Evolutionary conservation across 2,329 filamentous ascomycete species (phyloP).

Genomic region (Arthrobotrys megalospora): DNA sequence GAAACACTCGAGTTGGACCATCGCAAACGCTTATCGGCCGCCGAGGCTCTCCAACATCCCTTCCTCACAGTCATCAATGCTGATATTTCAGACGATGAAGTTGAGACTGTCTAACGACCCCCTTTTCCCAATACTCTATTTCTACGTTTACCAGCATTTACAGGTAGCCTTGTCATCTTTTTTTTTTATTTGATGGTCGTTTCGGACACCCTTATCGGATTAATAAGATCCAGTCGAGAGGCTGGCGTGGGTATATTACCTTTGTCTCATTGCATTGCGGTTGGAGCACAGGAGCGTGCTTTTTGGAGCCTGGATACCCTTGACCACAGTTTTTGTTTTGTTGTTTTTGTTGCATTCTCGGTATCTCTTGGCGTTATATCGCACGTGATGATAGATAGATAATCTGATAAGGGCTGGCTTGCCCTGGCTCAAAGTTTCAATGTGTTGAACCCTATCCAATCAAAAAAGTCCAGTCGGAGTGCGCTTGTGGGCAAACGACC

Average conservation of each 20-base stretch:
- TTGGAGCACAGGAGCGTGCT: slow-evolving; percentile 15
- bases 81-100: slow-evolving; percentile 65
- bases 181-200: neutral
- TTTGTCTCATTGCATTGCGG: slow-evolving; percentile 12
- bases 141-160: slow-evolving; percentile 1
- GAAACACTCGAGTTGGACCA: slow-evolving; percentile 84
- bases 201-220: neutral
- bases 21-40: slow-evolving; percentile 79
- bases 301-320: slow-evolving; percentile 22
- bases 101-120: slow-evolving; percentile 54
- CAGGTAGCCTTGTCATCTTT: slow-evolving; percentile 1
- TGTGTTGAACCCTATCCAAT: slow-evolving; percentile 26
- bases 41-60: slow-evolving; percentile 80
- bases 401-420: slow-evolving; percentile 45
- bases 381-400: slow-evolving; percentile 35
- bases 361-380: slow-evolving; percentile 24
- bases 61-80: slow-evolving; percentile 72
- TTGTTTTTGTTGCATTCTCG: slow-evolving; percentile 28
- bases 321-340: neutral
- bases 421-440: slow-evolving; percentile 27
- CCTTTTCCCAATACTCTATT: neutral
- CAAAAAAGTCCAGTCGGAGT: slow-evolving; percentile 20
- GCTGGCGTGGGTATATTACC: neutral
- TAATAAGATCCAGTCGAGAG: neutral
- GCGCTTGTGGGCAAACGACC: slow-evolving; percentile 34